A percentile compares a stretch with the other conserved stretches of the same genome.
phyloP scores from a whole-genome alignment of 805 yeast species.

The Yarrowia porcina region DNA sequence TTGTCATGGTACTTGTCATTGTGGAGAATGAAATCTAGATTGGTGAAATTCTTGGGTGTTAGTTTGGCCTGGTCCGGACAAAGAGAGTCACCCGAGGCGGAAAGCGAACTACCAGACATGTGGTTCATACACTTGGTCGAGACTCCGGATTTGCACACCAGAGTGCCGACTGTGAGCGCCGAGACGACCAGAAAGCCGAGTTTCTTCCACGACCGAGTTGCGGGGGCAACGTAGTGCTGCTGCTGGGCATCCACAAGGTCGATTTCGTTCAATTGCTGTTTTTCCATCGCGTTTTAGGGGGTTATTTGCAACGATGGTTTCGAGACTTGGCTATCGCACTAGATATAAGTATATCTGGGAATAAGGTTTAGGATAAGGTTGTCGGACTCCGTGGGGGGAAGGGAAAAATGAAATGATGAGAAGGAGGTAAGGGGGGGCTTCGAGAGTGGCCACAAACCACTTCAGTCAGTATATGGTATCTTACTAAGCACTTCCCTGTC shows the following conservation, averaged over 20 bases:
- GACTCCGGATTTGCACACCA: conserved; percentile 1
- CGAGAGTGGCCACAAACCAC: too few relatives aligned
- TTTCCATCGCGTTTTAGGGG: neutral
- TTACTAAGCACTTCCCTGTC: too few relatives aligned
- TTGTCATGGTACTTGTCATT: neutral
- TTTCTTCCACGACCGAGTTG: conserved; percentile 9
- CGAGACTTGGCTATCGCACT: neutral
- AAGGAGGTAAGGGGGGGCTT: too few relatives aligned
- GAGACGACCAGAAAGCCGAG: neutral
- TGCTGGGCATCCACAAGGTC: neutral
- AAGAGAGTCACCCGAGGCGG: neutral
- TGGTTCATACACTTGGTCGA: neutral
- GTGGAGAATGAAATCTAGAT: conserved; percentile 12
- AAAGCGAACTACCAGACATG: neutral
- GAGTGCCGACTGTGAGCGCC: conserved; percentile 3
- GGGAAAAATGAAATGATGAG: too few relatives aligned
- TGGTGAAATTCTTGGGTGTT: neutral
- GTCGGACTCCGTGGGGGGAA: conserved; percentile 1
- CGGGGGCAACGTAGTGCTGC: neutral
- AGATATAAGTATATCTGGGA: conserved; percentile 5
- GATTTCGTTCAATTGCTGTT: conserved; percentile 5
- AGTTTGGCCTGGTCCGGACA: neutral
- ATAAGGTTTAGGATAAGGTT: neutral
- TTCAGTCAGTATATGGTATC: too few relatives aligned
- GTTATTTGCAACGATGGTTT: neutral